Percentiles rank a stretch among this genome's conserved stretches.
Evolutionary conservation across 2,329 filamentous ascomycete species (phyloP).

Genomic region (Xylaria sp.): DNA sequence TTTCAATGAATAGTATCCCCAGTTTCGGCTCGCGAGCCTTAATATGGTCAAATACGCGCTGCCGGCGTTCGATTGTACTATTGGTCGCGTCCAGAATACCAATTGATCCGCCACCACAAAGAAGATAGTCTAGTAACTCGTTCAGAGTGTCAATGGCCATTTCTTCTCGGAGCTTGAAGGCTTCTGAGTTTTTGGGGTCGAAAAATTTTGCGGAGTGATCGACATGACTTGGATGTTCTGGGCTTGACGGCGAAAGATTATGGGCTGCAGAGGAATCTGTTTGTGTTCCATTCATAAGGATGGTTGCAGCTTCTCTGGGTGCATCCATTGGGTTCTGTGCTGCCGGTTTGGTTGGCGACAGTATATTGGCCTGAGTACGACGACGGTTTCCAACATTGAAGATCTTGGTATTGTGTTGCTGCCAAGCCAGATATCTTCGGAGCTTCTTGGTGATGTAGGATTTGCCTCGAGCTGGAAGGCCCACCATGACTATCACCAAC

Average conservation of each 20-base stretch:
- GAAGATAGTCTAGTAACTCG: conserved; percentile 89
- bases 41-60: conserved; percentile 85
- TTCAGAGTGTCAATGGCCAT: conserved; percentile 92
- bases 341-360: conserved; percentile 51
- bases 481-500: conserved; percentile 98
- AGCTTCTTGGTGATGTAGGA: conserved; percentile 99
- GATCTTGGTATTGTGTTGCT: conserved; percentile 93
- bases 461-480: conserved; percentile 92
- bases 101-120: conserved; percentile 84
- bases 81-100: conserved; percentile 98
- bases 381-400: conserved; percentile 97
- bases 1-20: conserved; percentile 95
- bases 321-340: conserved; percentile 54
- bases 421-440: conserved; percentile 93
- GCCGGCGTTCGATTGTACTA: conserved; percentile 87
- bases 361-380: conserved; percentile 76
- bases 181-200: conserved; percentile 86
- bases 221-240: conserved; percentile 56
- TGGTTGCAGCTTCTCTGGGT: conserved; percentile 65
- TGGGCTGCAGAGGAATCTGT: conserved; percentile 50
- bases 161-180: conserved; percentile 86
- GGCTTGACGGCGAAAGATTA: conserved; percentile 54
- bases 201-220: conserved; percentile 96
- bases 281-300: conserved; percentile 65
- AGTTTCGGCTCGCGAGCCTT: conserved; percentile 85